These are phyloP conservation scores for Monosporascus cannonballus DNA, from an alignment of 2,329 filamentous ascomycete species.

Conservation along the genomic window DNA sequence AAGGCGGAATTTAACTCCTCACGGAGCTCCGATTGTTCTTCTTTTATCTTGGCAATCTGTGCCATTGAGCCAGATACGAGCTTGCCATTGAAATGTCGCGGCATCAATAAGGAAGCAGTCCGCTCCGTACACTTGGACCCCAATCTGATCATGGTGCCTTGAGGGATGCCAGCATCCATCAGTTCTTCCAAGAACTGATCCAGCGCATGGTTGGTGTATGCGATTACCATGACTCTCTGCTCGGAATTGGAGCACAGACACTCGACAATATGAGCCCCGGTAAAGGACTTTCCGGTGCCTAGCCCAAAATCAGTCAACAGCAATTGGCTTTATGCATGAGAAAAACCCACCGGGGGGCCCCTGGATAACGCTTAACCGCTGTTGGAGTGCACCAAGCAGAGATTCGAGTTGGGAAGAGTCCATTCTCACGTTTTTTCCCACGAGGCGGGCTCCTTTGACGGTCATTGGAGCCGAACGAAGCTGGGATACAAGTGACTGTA, in stretches of 20 bases:
- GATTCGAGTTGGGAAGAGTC: slow-evolving; percentile 47
- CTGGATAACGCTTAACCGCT: slow-evolving; percentile 55
- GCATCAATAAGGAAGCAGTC: slow-evolving; percentile 42
- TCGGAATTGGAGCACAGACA: slow-evolving; percentile 40
- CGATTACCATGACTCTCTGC: slow-evolving; percentile 53
- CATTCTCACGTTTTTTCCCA: background rate
- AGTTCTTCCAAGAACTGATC: slow-evolving; percentile 61
- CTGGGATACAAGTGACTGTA: background rate
- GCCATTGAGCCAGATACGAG: slow-evolving; percentile 22
- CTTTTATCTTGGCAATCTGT: slow-evolving; percentile 34
- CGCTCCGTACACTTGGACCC: slow-evolving; percentile 47
- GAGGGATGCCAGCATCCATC: slow-evolving; percentile 47
- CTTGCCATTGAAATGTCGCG: slow-evolving; percentile 25
- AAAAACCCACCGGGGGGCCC: slow-evolving; percentile 56
- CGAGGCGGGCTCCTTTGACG: slow-evolving; percentile 1
- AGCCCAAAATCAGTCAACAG: background rate
- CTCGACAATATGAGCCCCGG: slow-evolving; percentile 57
- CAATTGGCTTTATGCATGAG: background rate
- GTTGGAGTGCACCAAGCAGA: slow-evolving; percentile 44
- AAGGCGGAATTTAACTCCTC: slow-evolving; percentile 12
- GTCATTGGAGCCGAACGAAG: slow-evolving; percentile 2
- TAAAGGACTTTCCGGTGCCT: slow-evolving; percentile 70
- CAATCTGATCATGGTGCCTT: slow-evolving; percentile 48
- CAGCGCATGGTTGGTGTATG: slow-evolving; percentile 60
- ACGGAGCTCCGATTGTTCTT: slow-evolving; percentile 22